Evolutionary conservation across 139 green algal genomes (phyloP).

Genomic region (Volvox reticuliferus): DNA sequence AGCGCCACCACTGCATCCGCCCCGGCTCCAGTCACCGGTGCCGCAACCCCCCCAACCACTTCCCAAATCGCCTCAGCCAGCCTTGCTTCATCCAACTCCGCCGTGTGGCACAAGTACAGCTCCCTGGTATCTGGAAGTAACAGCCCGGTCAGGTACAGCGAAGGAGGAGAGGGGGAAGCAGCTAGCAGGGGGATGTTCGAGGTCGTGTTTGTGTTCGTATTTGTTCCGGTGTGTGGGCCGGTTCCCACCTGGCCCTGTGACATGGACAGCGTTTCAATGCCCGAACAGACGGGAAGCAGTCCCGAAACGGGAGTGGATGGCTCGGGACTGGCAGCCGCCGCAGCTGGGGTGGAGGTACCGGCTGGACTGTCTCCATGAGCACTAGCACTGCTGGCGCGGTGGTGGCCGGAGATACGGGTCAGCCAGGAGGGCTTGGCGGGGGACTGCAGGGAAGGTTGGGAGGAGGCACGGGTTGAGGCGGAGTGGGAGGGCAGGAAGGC

Average conservation of each 20-base stretch:
- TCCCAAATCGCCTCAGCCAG: slow-evolving; percentile 41
- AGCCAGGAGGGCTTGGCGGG: slow-evolving; percentile 20
- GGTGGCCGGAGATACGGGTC: neutral
- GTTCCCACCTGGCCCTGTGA: too few relatives aligned
- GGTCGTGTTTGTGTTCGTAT: too few relatives aligned
- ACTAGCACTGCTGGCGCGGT: neutral
- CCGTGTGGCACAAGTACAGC: slow-evolving; percentile 18
- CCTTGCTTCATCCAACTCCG: slow-evolving; percentile 5
- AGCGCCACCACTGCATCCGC: neutral
- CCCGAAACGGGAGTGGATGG: neutral
- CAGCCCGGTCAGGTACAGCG: slow-evolving; percentile 35
- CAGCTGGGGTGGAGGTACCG: neutral
- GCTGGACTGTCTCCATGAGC: too few relatives aligned
- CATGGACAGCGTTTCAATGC: neutral
- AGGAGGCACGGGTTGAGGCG: neutral
- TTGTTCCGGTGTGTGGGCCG: too few relatives aligned
- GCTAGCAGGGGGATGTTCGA: too few relatives aligned
- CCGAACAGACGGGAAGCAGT: neutral
- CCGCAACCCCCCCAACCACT: neutral
- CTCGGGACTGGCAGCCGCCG: slow-evolving; percentile 1
- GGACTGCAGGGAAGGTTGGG: neutral
- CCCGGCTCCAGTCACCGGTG: neutral
- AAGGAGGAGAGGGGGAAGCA: neutral
- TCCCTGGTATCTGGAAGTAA: slow-evolving; percentile 21
- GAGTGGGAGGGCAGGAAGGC: neutral